Percentiles rank a stretch among this genome's conserved stretches.
Conservation (phyloP, 1,284 basidiomycete genomes). For the Bjerkandera adusta region DNA sequence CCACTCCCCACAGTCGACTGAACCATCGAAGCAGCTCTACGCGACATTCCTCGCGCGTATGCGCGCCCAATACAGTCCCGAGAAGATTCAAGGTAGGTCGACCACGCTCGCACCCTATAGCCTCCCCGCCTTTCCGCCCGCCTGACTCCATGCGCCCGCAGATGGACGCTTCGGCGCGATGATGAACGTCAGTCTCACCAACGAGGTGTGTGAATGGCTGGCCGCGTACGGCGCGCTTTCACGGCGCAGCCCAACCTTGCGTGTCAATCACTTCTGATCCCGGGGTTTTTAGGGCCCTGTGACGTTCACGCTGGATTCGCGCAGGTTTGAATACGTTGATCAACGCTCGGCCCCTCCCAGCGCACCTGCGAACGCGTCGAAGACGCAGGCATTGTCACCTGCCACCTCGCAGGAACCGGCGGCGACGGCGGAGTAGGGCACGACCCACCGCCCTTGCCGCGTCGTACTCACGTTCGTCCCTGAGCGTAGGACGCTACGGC, state of each 20-base stretch:
- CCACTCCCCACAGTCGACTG: constrained; percentile 47
- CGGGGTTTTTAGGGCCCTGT: constrained; percentile 64
- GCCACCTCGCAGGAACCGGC: too few relatives aligned
- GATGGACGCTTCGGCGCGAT: constrained; percentile 92
- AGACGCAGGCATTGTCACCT: too few relatives aligned
- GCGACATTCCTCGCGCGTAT: constrained; percentile 69
- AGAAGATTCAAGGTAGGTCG: constrained; percentile 73
- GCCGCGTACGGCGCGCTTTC: constrained; percentile 2
- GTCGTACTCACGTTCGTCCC: too few relatives aligned
- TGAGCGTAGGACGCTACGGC: too few relatives aligned
- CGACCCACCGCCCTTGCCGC: too few relatives aligned
- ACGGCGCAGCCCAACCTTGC: constrained; percentile 15
- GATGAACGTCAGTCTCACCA: constrained; percentile 86
- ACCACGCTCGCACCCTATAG: constrained; percentile 10
- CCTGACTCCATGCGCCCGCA: too few relatives aligned
- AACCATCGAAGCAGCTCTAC: constrained; percentile 72
- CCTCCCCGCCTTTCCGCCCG: constrained; percentile 12
- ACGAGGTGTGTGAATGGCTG: constrained; percentile 59
- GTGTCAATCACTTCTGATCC: constrained; percentile 12
- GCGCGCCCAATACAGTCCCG: constrained; percentile 59
- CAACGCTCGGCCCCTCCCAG: constrained; percentile 15
- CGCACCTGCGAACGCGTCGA: constrained; percentile 15
- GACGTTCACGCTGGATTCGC: constrained; percentile 78
- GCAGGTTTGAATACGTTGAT: constrained; percentile 58
- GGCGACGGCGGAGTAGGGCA: too few relatives aligned